Conservation (phyloP, 108 stramenopile genomes). For the Parietichytrium sp. region DNA sequence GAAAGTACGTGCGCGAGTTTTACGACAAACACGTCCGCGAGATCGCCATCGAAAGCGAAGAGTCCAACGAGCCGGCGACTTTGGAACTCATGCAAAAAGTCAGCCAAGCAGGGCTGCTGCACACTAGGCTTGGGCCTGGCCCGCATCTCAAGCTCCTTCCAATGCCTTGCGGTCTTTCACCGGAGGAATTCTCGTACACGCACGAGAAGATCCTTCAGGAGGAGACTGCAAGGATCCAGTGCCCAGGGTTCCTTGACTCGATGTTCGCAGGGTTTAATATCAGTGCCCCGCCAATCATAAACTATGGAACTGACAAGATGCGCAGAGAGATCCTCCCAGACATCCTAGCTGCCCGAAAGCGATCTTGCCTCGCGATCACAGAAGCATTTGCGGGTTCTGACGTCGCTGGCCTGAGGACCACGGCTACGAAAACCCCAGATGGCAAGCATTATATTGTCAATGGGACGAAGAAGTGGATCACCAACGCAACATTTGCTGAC, state of each 20-base stretch:
- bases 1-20: conserved; percentile 38
- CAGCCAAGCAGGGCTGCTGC: neutral
- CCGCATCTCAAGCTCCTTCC: conserved; percentile 22
- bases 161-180: neutral
- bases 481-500: conserved; percentile 26
- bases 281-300: neutral
- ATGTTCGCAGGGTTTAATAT: neutral
- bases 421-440: conserved; percentile 16
- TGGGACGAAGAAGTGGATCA: conserved; percentile 36
- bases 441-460: conserved; percentile 38
- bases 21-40: conserved; percentile 33
- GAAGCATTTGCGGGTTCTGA: conserved; percentile 29
- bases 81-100: conserved; percentile 21
- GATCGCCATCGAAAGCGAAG: conserved; percentile 6
- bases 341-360: conserved; percentile 11
- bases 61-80: neutral
- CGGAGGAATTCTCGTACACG: conserved; percentile 8
- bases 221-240: neutral
- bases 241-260: neutral
- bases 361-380: conserved; percentile 25
- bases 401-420: neutral
- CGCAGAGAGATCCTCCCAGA: neutral
- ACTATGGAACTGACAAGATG: conserved; percentile 31
- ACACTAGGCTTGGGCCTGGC: conserved; percentile 25
- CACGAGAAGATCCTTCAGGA: conserved; percentile 28